These are phyloP conservation scores for Malassezia sympodialis DNA, from an alignment of 1,284 basidiomycete genomes.

Conservation along the genomic window DNA sequence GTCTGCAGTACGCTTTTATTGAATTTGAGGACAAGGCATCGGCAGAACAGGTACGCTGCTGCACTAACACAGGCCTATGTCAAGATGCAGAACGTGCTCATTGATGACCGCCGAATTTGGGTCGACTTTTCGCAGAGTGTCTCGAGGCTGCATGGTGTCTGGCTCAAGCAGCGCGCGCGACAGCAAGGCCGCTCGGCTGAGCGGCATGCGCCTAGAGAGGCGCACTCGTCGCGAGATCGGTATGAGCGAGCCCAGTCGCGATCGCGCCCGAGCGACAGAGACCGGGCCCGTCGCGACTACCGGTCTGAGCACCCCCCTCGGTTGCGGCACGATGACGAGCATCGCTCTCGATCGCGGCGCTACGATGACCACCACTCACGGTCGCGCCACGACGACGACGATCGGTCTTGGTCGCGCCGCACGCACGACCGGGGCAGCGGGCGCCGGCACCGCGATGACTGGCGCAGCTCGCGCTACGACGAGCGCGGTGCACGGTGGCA, in stretches of 20 bases:
- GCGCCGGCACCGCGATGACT: not conserved
- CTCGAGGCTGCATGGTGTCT: conserved; percentile 53
- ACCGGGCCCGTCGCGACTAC: no score
- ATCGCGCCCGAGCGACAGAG: no score
- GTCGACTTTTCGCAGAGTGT: conserved; percentile 83
- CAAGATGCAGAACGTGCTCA: conserved; percentile 98
- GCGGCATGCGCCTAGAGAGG: not conserved
- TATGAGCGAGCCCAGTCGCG: no score
- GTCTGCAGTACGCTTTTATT: conserved; percentile 94
- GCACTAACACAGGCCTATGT: conserved; percentile 65
- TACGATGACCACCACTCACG: not conserved
- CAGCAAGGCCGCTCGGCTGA: not conserved
- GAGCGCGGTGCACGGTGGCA: not conserved
- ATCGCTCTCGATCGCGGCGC: not conserved
- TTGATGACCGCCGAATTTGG: conserved; percentile 98
- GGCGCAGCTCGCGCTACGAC: not conserved
- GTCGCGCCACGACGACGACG: not conserved
- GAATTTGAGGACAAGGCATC: conserved; percentile 88
- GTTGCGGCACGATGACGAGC: not conserved
- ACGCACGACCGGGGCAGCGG: not conserved
- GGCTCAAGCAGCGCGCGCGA: conserved; percentile 44
- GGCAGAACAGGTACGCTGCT: conserved; percentile 67
- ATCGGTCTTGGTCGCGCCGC: no score
- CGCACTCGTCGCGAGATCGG: not conserved
- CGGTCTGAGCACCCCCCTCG: not conserved